Percentiles rank a stretch among this genome's conserved stretches.
These are phyloP conservation scores for Eucalyptus paniculata DNA, from an alignment of 345 rosid species.

Conservation along the genomic window DNA sequence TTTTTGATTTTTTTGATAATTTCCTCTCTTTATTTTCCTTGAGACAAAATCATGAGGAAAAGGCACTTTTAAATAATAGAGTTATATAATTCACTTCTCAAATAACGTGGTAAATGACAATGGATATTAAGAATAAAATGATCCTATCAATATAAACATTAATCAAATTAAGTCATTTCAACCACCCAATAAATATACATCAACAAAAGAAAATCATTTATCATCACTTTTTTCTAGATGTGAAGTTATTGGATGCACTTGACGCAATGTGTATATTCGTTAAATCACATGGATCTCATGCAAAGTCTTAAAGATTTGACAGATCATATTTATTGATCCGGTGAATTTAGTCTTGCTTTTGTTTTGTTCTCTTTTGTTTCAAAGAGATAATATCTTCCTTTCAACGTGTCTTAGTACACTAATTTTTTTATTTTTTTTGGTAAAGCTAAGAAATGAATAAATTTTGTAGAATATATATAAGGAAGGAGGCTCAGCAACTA, in stretches of 20 bases:
- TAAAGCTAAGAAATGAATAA: too few relatives aligned
- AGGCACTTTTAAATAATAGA: neutral
- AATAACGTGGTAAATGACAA: neutral
- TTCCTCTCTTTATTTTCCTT: neutral
- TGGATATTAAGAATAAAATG: neutral
- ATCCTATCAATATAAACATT: neutral
- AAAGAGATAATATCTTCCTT: neutral
- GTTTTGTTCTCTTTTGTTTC: neutral
- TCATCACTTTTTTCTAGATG: neutral
- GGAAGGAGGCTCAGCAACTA: too few relatives aligned
- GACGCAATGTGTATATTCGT: neutral
- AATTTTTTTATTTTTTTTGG: too few relatives aligned
- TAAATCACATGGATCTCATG: neutral
- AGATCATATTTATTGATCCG: accelerated
- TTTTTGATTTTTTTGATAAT: neutral
- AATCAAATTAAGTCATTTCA: neutral
- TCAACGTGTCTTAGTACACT: neutral
- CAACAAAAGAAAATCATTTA: neutral
- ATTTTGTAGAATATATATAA: too few relatives aligned
- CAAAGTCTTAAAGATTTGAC: neutral
- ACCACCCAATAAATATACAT: neutral
- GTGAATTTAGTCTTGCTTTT: neutral
- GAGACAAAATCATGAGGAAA: neutral
- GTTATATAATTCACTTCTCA: neutral
- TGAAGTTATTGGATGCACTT: neutral